These are phyloP conservation scores for Gilbertella persicaria DNA, from an alignment of 371 early-diverging fungal genomes.

Conservation along the genomic window DNA sequence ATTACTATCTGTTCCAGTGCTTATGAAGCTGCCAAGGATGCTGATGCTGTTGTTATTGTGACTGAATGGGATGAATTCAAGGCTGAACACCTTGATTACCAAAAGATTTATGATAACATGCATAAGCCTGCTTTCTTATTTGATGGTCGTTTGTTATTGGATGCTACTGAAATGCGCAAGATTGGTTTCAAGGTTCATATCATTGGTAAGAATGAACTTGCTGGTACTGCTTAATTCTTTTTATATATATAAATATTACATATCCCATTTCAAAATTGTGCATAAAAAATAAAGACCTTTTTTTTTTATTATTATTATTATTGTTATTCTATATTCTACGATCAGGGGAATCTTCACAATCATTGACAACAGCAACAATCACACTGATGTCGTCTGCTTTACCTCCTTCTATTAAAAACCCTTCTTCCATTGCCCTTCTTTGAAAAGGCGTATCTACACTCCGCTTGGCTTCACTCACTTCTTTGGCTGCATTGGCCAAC, in stretches of 20 bases:
- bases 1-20: slow-evolving; percentile 64
- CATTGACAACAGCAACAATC: slow-evolving; percentile 71
- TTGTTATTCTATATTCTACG: too few species aligned
- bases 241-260: too few species aligned
- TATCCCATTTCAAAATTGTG: too few species aligned
- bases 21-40: slow-evolving; percentile 70
- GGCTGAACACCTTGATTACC: slow-evolving; percentile 64
- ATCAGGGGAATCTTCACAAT: slow-evolving; percentile 61
- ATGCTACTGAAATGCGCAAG: slow-evolving; percentile 67
- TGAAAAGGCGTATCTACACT: slow-evolving; percentile 85
- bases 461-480: slow-evolving; percentile 79
- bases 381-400: slow-evolving; percentile 87
- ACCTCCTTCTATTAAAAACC: slow-evolving; percentile 73
- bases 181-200: slow-evolving; percentile 88
- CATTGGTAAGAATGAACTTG: slow-evolving; percentile 75
- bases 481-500: slow-evolving; percentile 74
- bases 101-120: slow-evolving; percentile 73
- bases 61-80: slow-evolving; percentile 97
- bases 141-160: slow-evolving; percentile 90
- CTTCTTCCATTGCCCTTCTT: slow-evolving; percentile 76
- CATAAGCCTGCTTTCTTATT: slow-evolving; percentile 91
- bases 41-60: slow-evolving; percentile 84
- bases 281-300: too few species aligned
- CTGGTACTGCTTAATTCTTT: slow-evolving; percentile 41
- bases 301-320: too few species aligned